Evolutionary conservation across 2,329 filamentous ascomycete genomes (phyloP).

Genomic region (Arthroderma sp.): DNA sequence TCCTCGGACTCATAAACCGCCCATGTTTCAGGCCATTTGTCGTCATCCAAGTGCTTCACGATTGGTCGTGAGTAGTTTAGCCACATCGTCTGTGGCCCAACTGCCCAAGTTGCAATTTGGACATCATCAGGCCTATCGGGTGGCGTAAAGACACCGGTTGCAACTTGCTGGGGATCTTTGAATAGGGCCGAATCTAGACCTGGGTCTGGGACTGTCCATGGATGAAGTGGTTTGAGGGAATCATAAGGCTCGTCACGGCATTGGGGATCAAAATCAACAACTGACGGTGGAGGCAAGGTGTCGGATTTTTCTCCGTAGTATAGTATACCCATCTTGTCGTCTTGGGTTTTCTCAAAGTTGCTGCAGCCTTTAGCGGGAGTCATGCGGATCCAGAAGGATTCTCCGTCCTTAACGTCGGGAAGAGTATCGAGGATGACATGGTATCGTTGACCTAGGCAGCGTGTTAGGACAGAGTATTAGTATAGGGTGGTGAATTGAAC

Average conservation of each 20-base stretch:
- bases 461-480: background rate
- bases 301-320: constrained; percentile 20
- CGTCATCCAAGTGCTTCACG: constrained; percentile 6
- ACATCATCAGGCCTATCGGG: constrained; percentile 3
- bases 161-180: constrained; percentile 2
- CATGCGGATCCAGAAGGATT: constrained; percentile 31
- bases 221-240: constrained; percentile 4
- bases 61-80: constrained; percentile 9
- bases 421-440: constrained; percentile 20
- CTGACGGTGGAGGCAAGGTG: constrained; percentile 11
- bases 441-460: constrained; percentile 21
- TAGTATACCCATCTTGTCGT: constrained; percentile 40
- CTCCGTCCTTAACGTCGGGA: constrained; percentile 1
- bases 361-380: constrained; percentile 32
- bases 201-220: constrained; percentile 9
- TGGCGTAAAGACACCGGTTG: constrained; percentile 3
- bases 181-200: background rate
- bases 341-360: constrained; percentile 15
- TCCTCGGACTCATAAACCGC: constrained; percentile 6
- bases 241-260: constrained; percentile 16
- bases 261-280: constrained; percentile 12
- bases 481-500: background rate
- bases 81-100: constrained; percentile 7
- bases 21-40: constrained; percentile 6
- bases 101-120: constrained; percentile 5